Evolutionary conservation across 495 filamentous ascomycete genomes (phyloP), one percentile per base, ranked within the genome.

Genomic region (Elasticomyces elasticus): DNA sequence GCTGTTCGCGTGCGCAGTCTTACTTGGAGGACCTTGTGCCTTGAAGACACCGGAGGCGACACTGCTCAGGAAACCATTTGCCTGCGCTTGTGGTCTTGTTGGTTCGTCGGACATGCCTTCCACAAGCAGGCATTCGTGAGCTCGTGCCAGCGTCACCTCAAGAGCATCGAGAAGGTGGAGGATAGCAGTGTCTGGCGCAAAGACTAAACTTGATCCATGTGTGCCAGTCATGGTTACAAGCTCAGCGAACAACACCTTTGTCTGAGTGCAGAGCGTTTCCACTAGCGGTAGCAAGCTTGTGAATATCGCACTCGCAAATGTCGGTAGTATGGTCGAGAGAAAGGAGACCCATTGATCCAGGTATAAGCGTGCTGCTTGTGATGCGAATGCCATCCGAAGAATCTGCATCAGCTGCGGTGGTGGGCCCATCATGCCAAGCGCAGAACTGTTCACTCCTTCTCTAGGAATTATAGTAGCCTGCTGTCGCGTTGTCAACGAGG

Each of bases 21-120:
- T 78, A 23, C 78, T 72, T 49, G 89, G 89, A 2, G 76, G 82
- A 6, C 81, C 75, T 50, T 97, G 91, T 0, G 85, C 78, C 9
- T 84, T 75, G 66, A 95, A 95, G 0, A 95, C 87, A 0, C 89
- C 89, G 1, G 89, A 92, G 1, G 95, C 89, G 86, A 97, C 94
- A 60, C 89, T 95, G 17, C 91, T 89, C 62, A 98, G 95, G 67
- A 97, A 95, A 41, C 90, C 86, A 63, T 92, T 87, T 13, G 82
- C 75, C 63, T 89, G 86, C 59, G 95, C 88, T 33, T 88, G 86
- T 52, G 79, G 86, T 69, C 91, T 95, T 33, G 78, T 69, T 48
- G 81, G 75, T 31, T 69, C 70, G 55, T 82, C 86, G 38, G 80
- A 73, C 67, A 23, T 25, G 10, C 95, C 88, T 57, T 94, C 86